These are phyloP conservation scores for Aureobasidium sp. DNA, from an alignment of 2,329 filamentous ascomycete genomes.

Conservation along the genomic window DNA sequence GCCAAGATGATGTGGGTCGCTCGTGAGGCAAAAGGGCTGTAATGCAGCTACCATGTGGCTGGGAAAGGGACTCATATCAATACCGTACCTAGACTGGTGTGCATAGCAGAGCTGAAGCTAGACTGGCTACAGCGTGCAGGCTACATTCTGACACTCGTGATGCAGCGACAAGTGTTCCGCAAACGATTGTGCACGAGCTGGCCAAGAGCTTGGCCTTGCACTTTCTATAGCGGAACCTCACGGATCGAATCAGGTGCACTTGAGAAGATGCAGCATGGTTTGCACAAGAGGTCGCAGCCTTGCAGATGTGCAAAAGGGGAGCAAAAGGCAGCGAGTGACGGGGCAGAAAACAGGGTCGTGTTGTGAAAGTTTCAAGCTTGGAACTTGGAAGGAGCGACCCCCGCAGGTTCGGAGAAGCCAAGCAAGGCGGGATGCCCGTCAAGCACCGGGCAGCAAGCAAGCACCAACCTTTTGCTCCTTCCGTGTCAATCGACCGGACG, in stretches of 20 bases:
- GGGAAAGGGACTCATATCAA: neutral
- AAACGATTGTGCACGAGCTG: neutral
- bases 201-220: neutral
- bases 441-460: neutral
- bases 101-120: neutral
- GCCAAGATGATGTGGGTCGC: neutral
- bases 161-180: neutral
- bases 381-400: neutral
- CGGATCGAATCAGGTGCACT: neutral
- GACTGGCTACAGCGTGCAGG: neutral
- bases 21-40: neutral
- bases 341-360: neutral
- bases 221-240: neutral
- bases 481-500: neutral
- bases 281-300: neutral
- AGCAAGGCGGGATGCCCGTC: neutral
- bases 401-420: neutral
- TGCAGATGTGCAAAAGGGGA: neutral
- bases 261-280: too few relatives aligned
- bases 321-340: neutral
- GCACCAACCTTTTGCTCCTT: neutral
- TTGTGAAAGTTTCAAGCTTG: too few relatives aligned
- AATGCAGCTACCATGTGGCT: neutral
- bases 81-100: conserved; percentile 2
- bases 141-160: neutral